A percentile compares a stretch with the other conserved stretches of the same genome.
phyloP scores from a whole-genome alignment of 129 eudicot species.

The Pulicaria dysenterica region DNA sequence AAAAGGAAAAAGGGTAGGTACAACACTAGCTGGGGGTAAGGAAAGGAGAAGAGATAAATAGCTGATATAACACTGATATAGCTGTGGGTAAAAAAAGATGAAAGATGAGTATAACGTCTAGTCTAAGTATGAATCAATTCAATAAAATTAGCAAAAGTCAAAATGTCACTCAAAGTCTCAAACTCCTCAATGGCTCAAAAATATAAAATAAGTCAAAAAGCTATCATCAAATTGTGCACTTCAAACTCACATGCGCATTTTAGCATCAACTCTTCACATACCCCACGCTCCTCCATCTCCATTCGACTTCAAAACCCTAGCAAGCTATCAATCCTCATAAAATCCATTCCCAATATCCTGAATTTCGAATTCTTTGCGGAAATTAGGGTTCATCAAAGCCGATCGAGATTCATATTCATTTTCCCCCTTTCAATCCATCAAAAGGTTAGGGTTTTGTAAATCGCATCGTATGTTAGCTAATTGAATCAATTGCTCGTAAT shows the following conservation, averaged over 20 bases:
- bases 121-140: too few species aligned
- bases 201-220: background rate
- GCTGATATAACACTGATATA: too few species aligned
- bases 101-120: too few species aligned
- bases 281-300: slow-evolving; percentile 13
- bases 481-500: background rate
- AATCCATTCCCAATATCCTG: background rate
- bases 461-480: background rate
- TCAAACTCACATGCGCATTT: slow-evolving; percentile 33
- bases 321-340: slow-evolving; percentile 1
- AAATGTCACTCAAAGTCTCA: too few species aligned
- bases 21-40: too few species aligned
- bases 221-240: slow-evolving; percentile 19
- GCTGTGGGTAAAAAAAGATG: too few species aligned
- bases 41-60: too few species aligned
- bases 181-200: background rate
- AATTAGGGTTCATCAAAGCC: slow-evolving; percentile 20
- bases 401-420: background rate
- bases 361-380: slow-evolving; percentile 1
- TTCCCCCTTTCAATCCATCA: background rate
- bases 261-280: slow-evolving; percentile 27
- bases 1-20: too few species aligned
- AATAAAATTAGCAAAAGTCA: too few species aligned
- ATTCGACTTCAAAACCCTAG: slow-evolving; percentile 30
- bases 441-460: slow-evolving; percentile 18